Conservation (phyloP, 305 asterid species). For the Solanum hybrid region DNA sequence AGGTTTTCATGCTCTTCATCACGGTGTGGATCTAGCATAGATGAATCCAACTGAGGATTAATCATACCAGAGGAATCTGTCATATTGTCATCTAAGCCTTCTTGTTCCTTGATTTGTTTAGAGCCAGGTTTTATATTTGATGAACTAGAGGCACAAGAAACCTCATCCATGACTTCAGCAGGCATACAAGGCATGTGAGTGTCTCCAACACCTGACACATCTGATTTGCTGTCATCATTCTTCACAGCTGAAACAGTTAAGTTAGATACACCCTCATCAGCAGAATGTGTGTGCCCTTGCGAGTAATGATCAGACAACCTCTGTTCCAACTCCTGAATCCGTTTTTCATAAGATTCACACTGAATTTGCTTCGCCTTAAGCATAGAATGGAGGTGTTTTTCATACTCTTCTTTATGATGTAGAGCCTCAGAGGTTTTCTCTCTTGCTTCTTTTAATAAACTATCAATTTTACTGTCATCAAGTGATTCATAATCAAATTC, state of each 20-base stretch:
- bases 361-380: slow-evolving; percentile 68
- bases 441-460: slow-evolving; percentile 53
- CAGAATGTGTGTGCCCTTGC: slow-evolving; percentile 31
- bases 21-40: slow-evolving; percentile 68
- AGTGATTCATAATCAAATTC: slow-evolving; percentile 59
- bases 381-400: slow-evolving; percentile 61
- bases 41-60: slow-evolving; percentile 70
- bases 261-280: slow-evolving; percentile 32
- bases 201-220: slow-evolving; percentile 39
- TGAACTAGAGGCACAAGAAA: slow-evolving; percentile 48
- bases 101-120: slow-evolving; percentile 44
- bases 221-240: slow-evolving; percentile 49
- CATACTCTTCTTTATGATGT: slow-evolving; percentile 66
- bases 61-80: slow-evolving; percentile 59
- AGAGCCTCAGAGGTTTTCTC: slow-evolving; percentile 82
- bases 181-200: slow-evolving; percentile 28
- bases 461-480: slow-evolving; percentile 56
- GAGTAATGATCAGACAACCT: slow-evolving; percentile 64
- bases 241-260: slow-evolving; percentile 33
- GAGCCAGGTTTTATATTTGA: slow-evolving; percentile 35
- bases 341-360: slow-evolving; percentile 80
- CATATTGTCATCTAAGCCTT: slow-evolving; percentile 70
- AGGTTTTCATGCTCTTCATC: slow-evolving; percentile 47
- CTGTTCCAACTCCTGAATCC: slow-evolving; percentile 86
- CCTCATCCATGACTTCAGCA: slow-evolving; percentile 44